Conservation (phyloP, 2,329 filamentous ascomycete genomes). For the Akanthomyces muscarius region DNA sequence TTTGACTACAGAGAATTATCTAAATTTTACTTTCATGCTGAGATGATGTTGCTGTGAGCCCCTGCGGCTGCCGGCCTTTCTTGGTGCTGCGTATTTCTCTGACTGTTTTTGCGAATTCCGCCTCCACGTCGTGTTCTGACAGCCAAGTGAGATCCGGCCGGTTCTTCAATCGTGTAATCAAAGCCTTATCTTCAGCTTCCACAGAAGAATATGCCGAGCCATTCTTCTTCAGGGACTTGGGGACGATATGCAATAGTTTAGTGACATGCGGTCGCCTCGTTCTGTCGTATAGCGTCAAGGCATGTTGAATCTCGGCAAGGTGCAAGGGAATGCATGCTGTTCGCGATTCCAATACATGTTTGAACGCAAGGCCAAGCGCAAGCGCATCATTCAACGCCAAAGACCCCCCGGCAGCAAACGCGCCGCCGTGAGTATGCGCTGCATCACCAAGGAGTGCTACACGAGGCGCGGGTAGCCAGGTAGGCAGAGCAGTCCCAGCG, state of each 20-base stretch:
- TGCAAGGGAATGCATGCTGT: not conserved
- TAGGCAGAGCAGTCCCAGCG: constrained; percentile 34
- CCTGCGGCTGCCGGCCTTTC: not conserved
- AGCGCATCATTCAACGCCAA: constrained; percentile 35
- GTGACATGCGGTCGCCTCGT: constrained; percentile 19
- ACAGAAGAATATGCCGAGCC: not conserved
- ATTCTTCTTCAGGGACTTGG: not conserved
- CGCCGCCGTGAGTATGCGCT: constrained; percentile 38
- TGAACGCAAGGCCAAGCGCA: not conserved
- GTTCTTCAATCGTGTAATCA: constrained; percentile 15
- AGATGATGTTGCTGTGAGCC: not conserved
- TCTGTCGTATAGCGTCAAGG: constrained; percentile 15
- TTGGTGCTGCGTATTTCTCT: not conserved
- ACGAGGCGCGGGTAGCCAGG: constrained; percentile 31
- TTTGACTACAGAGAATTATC: not conserved
- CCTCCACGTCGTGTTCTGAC: constrained; percentile 21
- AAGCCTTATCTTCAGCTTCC: constrained; percentile 15
- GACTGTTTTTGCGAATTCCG: constrained; percentile 7
- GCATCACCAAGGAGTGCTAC: constrained; percentile 36
- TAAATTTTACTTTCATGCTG: not conserved
- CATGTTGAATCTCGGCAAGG: not conserved
- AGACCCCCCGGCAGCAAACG: constrained; percentile 36
- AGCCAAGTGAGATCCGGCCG: constrained; percentile 20
- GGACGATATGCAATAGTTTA: constrained; percentile 18
- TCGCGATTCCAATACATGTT: not conserved